Base-by-base conservation (phyloP, 2,329 filamentous ascomycete genomes). In the Teratosphaeria pseudoeucalypti region DNA sequence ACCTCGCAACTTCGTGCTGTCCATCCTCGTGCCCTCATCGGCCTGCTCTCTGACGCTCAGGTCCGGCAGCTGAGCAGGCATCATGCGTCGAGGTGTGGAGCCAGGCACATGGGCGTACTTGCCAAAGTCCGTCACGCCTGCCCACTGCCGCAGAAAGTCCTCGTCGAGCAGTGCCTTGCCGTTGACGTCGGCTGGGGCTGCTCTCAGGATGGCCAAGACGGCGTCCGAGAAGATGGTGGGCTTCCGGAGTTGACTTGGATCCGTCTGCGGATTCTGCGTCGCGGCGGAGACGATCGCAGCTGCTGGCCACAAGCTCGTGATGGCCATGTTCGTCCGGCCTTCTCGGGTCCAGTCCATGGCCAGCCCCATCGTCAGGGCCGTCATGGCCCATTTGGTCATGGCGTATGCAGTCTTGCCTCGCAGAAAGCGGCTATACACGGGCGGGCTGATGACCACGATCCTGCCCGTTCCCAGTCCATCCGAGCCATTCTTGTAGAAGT, bases 361-460 rank as follows among this genome's bases (percentile, higher is more conserved):
- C 14, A 95, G 76, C 0, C 90, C 90, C 70, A 90, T 89, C 0
- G 87, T 90, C 53, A 95, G 71, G 3, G 92, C 87, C 67, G 83
- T 88, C 90, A 95, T 95, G 53, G 80, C 88, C 2, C 92, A 81
- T 70, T 94, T 94, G 14, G 80, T 81, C 74, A 85, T 82, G 0
- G 90, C 89, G 74, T 95, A 95, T 14, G 87, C 89, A 1, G 89
- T 89, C 80, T 95, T 95, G 11, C 90, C 90, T 26, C 88, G 77
- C 72, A 94, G 92, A 74, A 95, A 95, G 34, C 90, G 81, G 63
- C 84, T 88, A 73, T 95, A 95, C 60, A 95, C 92, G 1, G 90
- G 90, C 27, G 90, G 90, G 68, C 85, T 88, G 58, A 95, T 87
- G 58, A 94, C 87, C 54, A 95, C 77, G 62, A 95, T 83, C 29